Conservation (phyloP, 257 asterid species). For the Handroanthus guayacan region DNA sequence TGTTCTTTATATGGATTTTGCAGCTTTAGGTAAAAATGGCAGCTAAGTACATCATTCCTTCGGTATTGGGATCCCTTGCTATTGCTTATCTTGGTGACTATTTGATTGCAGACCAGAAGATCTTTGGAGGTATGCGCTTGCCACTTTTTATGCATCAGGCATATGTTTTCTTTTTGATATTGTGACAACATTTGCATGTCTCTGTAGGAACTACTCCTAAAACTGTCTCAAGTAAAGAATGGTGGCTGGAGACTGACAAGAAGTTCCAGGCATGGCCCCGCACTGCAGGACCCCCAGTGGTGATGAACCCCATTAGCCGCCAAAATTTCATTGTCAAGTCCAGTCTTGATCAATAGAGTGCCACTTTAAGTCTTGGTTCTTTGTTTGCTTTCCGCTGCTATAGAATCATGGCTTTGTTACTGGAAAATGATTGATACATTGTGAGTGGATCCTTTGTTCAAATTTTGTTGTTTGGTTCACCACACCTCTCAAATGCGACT, state of each 20-base stretch:
- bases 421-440: neutral
- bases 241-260: conserved; percentile 88
- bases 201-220: conserved; percentile 73
- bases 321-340: conserved; percentile 88
- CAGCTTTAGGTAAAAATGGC: conserved; percentile 42
- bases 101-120: conserved; percentile 45
- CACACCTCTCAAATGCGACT: neutral
- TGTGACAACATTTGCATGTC: neutral
- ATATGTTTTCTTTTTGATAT: neutral
- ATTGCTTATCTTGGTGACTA: conserved; percentile 42
- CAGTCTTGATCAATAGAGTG: conserved; percentile 47
- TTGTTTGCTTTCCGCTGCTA: neutral
- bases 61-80: conserved; percentile 37
- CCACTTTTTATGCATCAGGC: neutral
- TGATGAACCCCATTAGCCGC: conserved; percentile 97
- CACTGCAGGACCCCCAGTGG: conserved; percentile 97
- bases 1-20: conserved; percentile 19
- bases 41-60: conserved; percentile 35
- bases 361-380: conserved; percentile 14
- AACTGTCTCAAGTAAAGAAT: conserved; percentile 65
- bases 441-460: conserved; percentile 13
- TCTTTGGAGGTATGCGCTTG: conserved; percentile 44
- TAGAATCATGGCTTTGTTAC: conserved; percentile 15
- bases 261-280: conserved; percentile 99
- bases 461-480: conserved; percentile 24